Conservation (phyloP, 768 basidiomycete species). For the Phallus indusiatus region DNA sequence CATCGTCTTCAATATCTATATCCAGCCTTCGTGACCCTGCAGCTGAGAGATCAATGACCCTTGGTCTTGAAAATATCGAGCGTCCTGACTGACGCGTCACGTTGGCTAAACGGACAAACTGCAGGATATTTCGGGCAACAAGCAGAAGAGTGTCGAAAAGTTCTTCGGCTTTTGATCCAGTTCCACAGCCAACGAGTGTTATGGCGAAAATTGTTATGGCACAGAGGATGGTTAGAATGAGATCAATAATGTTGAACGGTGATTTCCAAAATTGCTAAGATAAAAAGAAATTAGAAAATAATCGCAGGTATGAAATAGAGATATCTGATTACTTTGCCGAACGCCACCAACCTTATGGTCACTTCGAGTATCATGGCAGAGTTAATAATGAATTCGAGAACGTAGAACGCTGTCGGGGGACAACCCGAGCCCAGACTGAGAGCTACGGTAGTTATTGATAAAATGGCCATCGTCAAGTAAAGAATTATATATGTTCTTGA, state of each 20-base stretch:
- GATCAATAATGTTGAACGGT: conserved; percentile 84
- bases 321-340: conserved; percentile 68
- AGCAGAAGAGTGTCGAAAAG: conserved; percentile 87
- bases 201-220: conserved; percentile 82
- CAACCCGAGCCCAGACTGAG: conserved; percentile 78
- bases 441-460: conserved; percentile 79
- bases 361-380: conserved; percentile 92
- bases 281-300: background rate
- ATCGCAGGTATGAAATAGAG: background rate
- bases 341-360: conserved; percentile 80
- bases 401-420: conserved; percentile 79
- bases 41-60: conserved; percentile 73
- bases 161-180: conserved; percentile 86
- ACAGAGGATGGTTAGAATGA: conserved; percentile 84
- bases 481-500: conserved; percentile 80
- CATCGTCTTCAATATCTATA: conserved; percentile 61
- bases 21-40: conserved; percentile 63
- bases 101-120: conserved; percentile 84
- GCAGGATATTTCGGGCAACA: conserved; percentile 85
- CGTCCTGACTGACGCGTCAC: conserved; percentile 84
- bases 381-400: conserved; percentile 85
- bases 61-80: conserved; percentile 71
- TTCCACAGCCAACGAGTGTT: conserved; percentile 76
- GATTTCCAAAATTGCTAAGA: conserved; percentile 92
- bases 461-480: conserved; percentile 80